Percentiles rank a stretch among this genome's conserved stretches.
These are phyloP conservation scores for Peronospora farinosa DNA, from an alignment of 352 stramenopile genomes.

Conservation along the genomic window DNA sequence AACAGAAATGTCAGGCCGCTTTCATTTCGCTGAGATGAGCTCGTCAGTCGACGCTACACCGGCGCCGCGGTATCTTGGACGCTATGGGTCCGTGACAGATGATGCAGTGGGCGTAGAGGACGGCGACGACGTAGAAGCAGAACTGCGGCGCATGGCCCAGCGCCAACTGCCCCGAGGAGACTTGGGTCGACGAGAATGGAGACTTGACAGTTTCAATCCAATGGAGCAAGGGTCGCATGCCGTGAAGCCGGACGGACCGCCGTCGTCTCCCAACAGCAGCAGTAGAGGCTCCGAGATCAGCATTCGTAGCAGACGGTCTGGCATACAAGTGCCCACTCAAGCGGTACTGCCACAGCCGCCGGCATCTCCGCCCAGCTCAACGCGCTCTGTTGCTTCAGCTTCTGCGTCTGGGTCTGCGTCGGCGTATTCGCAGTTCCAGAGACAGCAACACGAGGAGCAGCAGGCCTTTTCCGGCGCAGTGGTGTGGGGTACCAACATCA, in stretches of 20 bases:
- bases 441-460: slow-evolving; percentile 43
- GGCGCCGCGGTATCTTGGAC: slow-evolving; percentile 68
- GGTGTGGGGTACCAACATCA: slow-evolving; percentile 92
- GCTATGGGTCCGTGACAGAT: slow-evolving; percentile 23
- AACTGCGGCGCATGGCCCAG: slow-evolving; percentile 70
- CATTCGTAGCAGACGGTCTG: slow-evolving; percentile 22
- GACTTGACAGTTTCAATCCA: slow-evolving; percentile 50
- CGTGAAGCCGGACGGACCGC: slow-evolving; percentile 14
- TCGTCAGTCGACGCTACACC: slow-evolving; percentile 75
- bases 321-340: slow-evolving; percentile 4
- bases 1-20: slow-evolving; percentile 57
- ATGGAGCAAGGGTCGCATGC: slow-evolving; percentile 18
- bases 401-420: slow-evolving; percentile 28
- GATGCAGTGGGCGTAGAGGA: slow-evolving; percentile 23
- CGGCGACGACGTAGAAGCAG: slow-evolving; percentile 67
- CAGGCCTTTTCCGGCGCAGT: slow-evolving; percentile 68
- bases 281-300: slow-evolving; percentile 36
- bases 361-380: slow-evolving; percentile 57
- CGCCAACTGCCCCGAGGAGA: slow-evolving; percentile 72
- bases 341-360: slow-evolving; percentile 47
- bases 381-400: slow-evolving; percentile 47
- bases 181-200: slow-evolving; percentile 69
- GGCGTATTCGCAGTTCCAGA: slow-evolving; percentile 28
- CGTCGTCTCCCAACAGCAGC: slow-evolving; percentile 38
- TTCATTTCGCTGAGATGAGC: slow-evolving; percentile 72